Evolutionary conservation across 1,284 basidiomycete species (phyloP), one percentile per base, ranked within the genome.

Genomic region (Chiua sp.): DNA sequence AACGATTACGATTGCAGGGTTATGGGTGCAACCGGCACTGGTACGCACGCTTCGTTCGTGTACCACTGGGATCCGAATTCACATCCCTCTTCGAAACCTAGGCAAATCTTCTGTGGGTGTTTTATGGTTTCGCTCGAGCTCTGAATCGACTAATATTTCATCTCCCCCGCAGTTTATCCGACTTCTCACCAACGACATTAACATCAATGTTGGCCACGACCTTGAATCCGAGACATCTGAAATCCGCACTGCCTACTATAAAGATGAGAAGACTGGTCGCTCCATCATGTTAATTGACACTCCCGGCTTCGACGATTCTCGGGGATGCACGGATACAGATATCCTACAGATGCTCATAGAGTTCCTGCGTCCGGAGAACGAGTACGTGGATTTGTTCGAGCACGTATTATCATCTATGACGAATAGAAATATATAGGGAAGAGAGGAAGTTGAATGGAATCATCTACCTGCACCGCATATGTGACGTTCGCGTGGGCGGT

Each of bases 401-500:
- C 13, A 15, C 4, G 37, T 39, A 22, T 22, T 13, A 6, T 20
- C 7, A 15, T 37, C 11, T n/a, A 1, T 26, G 37, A 39, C 37
- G 37, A 39, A 39, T 20, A 39, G 37, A 28, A 10, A 22, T 58
- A 3, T 18, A 53, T 26, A 23, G 4, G 22, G 12, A 8, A 81
- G 82, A 0, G 35, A 37, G 15, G 35, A 37, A 37, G 35, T 16
- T 37, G 35, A 37, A 37, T 37, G 35, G 35, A 37, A 70, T 84
- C 54, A 75, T 84, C 56, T 60, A 47, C 48, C 46, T 57, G 53
- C 57, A 57, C 26, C 54, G 57, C n/a, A 59, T 59, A 18, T 59
- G 48, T 3, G 81, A 82, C 65, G 70, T 73, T 62, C 72, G 80
- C 20, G 72, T 83, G 57, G 77, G 78, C 13, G 80, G 80, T 13